Conservation (phyloP, 768 basidiomycete species). For the Termitomyces sp. region DNA sequence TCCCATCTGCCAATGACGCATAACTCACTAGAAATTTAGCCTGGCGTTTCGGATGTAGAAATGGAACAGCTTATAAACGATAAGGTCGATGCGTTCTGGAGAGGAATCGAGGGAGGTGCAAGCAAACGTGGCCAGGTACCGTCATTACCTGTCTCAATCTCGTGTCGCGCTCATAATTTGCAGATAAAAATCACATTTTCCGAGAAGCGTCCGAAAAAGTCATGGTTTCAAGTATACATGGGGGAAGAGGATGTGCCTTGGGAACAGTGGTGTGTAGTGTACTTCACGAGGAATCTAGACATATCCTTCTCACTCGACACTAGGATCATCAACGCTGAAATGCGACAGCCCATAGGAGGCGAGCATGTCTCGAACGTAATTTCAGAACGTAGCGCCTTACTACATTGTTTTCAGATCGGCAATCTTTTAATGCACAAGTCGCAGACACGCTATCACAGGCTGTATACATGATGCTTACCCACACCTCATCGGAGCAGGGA, state of each 20-base stretch:
- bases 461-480: conserved; percentile 63
- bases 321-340: conserved; percentile 78
- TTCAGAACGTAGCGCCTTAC: not conserved
- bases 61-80: conserved; percentile 69
- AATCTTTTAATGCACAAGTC: conserved; percentile 53
- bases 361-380: conserved; percentile 32
- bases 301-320: not conserved
- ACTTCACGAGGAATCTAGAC: not conserved
- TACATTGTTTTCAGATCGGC: conserved; percentile 25
- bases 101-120: conserved; percentile 56
- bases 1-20: too few species aligned
- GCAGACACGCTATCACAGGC: conserved; percentile 58
- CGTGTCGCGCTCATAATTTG: not conserved
- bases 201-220: conserved; percentile 71
- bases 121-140: conserved; percentile 67
- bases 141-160: not conserved
- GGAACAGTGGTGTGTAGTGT: conserved; percentile 76
- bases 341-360: conserved; percentile 65
- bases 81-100: conserved; percentile 78
- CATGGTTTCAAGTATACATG: conserved; percentile 68
- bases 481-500: conserved; percentile 76
- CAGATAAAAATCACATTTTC: conserved; percentile 74
- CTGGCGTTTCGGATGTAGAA: conserved; percentile 68
- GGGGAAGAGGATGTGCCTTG: conserved; percentile 82
- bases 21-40: conserved; percentile 32